phyloP scores from a whole-genome alignment of 805 yeast species.

The Spathaspora girioi region DNA sequence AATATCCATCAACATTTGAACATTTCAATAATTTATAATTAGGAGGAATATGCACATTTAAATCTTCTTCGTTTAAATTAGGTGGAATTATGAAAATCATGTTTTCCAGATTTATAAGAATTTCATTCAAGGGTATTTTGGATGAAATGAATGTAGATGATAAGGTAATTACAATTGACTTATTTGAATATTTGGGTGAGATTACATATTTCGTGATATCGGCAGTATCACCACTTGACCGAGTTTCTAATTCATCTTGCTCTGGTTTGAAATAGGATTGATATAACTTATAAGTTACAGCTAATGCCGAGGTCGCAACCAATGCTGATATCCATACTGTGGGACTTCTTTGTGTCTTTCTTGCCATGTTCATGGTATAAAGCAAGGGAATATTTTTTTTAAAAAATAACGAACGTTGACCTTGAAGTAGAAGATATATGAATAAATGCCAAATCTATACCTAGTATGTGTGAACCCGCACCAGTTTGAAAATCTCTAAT shows the following conservation, averaged over 20 bases:
- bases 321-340: slow-evolving; percentile 29
- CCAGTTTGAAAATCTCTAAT: neutral
- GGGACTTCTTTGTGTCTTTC: slow-evolving; percentile 19
- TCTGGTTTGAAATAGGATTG: slow-evolving; percentile 11
- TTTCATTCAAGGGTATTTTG: slow-evolving; percentile 35
- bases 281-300: slow-evolving; percentile 32
- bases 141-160: slow-evolving; percentile 38
- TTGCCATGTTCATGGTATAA: slow-evolving; percentile 1
- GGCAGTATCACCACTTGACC: slow-evolving; percentile 1
- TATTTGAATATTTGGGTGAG: slow-evolving; percentile 20
- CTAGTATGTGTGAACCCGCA: neutral
- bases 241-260: slow-evolving; percentile 2
- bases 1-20: slow-evolving; percentile 37
- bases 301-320: slow-evolving; percentile 31
- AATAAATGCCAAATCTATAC: no score
- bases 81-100: slow-evolving; percentile 44
- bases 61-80: slow-evolving; percentile 36
- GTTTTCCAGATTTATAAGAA: slow-evolving; percentile 31
- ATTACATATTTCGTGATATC: neutral
- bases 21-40: slow-evolving; percentile 40
- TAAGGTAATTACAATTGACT: slow-evolving; percentile 39
- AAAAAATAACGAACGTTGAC: neutral
- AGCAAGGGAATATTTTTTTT: neutral
- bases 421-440: neutral
- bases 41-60: slow-evolving; percentile 14